Conservation (phyloP, 2,329 filamentous ascomycete genomes). For the Microsporum canis region DNA sequence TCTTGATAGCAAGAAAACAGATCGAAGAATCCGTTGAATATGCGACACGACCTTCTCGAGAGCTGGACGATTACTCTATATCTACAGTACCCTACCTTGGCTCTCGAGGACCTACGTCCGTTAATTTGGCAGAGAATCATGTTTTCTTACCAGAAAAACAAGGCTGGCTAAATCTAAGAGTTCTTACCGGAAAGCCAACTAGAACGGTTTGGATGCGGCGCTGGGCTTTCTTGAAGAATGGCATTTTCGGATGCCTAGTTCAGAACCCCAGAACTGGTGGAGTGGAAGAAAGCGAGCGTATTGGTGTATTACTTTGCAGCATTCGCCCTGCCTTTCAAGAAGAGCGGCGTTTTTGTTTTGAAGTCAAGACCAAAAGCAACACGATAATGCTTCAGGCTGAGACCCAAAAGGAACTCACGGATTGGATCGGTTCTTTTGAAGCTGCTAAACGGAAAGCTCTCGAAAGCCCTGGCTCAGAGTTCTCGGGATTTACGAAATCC, state of each 20-base stretch:
- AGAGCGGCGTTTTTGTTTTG: constrained; percentile 91
- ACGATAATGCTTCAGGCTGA: constrained; percentile 85
- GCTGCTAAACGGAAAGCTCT: constrained; percentile 86
- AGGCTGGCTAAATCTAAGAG: constrained; percentile 81
- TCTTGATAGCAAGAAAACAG: constrained; percentile 65
- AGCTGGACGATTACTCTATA: constrained; percentile 82
- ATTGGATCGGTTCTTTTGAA: constrained; percentile 91
- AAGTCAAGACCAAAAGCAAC: constrained; percentile 94
- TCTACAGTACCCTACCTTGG: constrained; percentile 84
- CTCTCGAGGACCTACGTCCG: constrained; percentile 52
- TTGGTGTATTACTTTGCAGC: constrained; percentile 86
- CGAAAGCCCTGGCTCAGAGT: constrained; percentile 53
- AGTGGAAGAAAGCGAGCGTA: constrained; percentile 91
- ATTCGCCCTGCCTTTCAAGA: constrained; percentile 84
- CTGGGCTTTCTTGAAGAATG: constrained; percentile 93
- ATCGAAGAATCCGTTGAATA: constrained; percentile 67
- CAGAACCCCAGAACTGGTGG: constrained; percentile 68
- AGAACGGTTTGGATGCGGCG: constrained; percentile 79
- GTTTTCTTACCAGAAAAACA: constrained; percentile 61
- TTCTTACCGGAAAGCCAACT: constrained; percentile 74
- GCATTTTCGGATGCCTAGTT: constrained; percentile 89
- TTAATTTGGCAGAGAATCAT: constrained; percentile 42
- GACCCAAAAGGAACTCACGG: constrained; percentile 79
- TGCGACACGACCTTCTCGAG: constrained; percentile 67
- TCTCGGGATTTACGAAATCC: constrained; percentile 33